Evolutionary conservation across 768 basidiomycete genomes (phyloP).

Genomic region (Cystofilobasidium ferigula): DNA sequence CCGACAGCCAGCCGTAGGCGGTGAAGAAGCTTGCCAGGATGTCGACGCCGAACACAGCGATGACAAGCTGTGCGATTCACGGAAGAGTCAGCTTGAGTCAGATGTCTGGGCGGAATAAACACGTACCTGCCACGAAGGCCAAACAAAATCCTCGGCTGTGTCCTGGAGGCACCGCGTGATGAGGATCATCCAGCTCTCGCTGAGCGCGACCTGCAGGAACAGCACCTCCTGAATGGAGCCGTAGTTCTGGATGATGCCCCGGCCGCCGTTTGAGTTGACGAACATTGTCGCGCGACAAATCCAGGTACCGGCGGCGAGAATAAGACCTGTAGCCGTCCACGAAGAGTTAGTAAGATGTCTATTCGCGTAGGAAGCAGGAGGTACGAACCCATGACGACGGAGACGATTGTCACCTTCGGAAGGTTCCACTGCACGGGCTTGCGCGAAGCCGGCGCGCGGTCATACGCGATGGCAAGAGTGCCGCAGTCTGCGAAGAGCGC

Average conservation of each 20-base stretch:
- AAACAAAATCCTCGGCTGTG: slow-evolving; percentile 34
- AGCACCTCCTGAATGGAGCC: slow-evolving; percentile 44
- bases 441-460: slow-evolving; percentile 40
- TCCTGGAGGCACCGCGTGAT: slow-evolving; percentile 25
- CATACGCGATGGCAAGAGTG: slow-evolving; percentile 46
- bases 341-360: no score
- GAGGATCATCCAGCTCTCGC: slow-evolving; percentile 44
- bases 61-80: no score
- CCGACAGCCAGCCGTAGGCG: slow-evolving; percentile 43
- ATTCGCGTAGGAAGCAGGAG: no score
- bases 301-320: slow-evolving; percentile 45
- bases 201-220: slow-evolving; percentile 46
- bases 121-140: slow-evolving; percentile 44
- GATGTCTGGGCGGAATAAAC: no score
- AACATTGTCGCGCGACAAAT: slow-evolving; percentile 44
- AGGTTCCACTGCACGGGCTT: slow-evolving; percentile 47
- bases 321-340: no score
- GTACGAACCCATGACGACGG: no score
- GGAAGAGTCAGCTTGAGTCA: no score
- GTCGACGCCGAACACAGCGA: slow-evolving; percentile 38
- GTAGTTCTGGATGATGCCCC: slow-evolving; percentile 45
- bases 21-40: slow-evolving; percentile 42
- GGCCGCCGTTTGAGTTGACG: slow-evolving; percentile 29
- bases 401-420: slow-evolving; percentile 46
- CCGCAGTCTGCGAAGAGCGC: slow-evolving; percentile 41